Conservation (phyloP, 1,284 basidiomycete genomes). For the Cutaneotrichosporon cutaneum region DNA sequence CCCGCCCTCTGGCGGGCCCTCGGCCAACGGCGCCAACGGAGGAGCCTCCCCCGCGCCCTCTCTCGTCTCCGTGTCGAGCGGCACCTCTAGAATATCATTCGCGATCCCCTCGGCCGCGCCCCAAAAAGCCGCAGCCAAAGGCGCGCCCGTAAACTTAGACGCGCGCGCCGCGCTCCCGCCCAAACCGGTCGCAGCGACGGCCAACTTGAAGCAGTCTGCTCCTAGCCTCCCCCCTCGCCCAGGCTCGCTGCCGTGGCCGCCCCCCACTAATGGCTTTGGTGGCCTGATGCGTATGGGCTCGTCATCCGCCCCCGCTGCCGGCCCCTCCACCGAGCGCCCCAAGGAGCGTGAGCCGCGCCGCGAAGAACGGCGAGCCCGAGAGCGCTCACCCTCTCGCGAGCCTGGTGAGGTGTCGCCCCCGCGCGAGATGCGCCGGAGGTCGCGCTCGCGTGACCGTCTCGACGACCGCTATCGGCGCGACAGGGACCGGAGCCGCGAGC, state of each 20-base stretch:
- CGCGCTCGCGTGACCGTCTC: slow-evolving; percentile 11
- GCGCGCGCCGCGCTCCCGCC: slow-evolving; percentile 6
- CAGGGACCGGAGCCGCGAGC: slow-evolving; percentile 13
- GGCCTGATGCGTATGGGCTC: background rate
- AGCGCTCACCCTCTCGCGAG: background rate
- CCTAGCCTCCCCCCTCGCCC: background rate
- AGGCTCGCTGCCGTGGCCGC: background rate
- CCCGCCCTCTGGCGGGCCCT: slow-evolving; percentile 7
- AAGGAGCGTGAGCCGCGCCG: slow-evolving; percentile 11
- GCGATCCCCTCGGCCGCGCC: slow-evolving; percentile 7
- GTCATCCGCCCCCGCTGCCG: background rate
- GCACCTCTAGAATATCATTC: slow-evolving; percentile 2
- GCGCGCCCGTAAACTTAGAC: slow-evolving; percentile 5
- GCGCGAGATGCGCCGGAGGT: background rate
- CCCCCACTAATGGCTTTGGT: background rate
- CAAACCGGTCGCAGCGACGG: background rate
- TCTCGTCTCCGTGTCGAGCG: background rate
- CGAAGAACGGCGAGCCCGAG: background rate
- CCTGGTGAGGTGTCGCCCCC: background rate
- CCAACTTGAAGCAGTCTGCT: background rate
- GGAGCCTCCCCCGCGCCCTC: slow-evolving; percentile 4
- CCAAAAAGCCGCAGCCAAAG: slow-evolving; percentile 6
- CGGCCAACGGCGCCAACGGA: slow-evolving; percentile 3
- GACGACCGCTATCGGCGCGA: slow-evolving; percentile 6
- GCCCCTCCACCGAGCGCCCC: background rate